Evolutionary conservation across 345 rosid genomes (phyloP).

Genomic region (Capsella bursapastoris): DNA sequence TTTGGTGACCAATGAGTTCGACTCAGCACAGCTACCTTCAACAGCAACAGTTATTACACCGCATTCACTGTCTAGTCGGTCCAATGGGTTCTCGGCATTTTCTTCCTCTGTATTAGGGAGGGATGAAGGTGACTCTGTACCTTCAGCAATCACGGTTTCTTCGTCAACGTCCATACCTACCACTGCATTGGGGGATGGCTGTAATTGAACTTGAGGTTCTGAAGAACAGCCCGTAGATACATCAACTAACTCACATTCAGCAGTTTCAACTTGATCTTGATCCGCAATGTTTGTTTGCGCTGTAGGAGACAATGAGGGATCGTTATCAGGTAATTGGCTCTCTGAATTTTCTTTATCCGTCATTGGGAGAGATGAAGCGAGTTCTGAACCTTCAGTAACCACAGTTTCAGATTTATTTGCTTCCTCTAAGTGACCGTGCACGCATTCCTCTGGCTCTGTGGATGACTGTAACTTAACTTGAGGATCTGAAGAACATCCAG

Average conservation of each 20-base stretch:
- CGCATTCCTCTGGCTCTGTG: slow-evolving; percentile 18
- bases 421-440: not conserved
- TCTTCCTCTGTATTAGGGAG: slow-evolving; percentile 15
- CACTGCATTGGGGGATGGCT: not conserved
- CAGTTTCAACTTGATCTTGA: slow-evolving; percentile 8
- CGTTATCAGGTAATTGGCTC: slow-evolving; percentile 4
- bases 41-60: not conserved
- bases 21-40: slow-evolving; percentile 20
- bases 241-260: slow-evolving; percentile 4
- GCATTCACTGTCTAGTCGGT: slow-evolving; percentile 4
- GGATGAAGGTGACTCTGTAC: slow-evolving; percentile 4
- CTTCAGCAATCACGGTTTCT: slow-evolving; percentile 13
- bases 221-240: not conserved
- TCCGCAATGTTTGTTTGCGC: slow-evolving; percentile 12
- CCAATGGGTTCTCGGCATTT: slow-evolving; percentile 6
- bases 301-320: slow-evolving; percentile 9
- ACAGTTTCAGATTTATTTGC: not conserved
- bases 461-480: not conserved
- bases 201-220: slow-evolving; percentile 5
- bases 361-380: not conserved
- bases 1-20: slow-evolving; percentile 15
- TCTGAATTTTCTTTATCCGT: not conserved
- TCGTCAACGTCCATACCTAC: not conserved
- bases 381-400: not conserved
- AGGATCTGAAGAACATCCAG: slow-evolving; percentile 1